These are phyloP conservation scores for Clonostachys sp. DNA, from an alignment of 2,329 filamentous ascomycete species.

Conservation along the genomic window DNA sequence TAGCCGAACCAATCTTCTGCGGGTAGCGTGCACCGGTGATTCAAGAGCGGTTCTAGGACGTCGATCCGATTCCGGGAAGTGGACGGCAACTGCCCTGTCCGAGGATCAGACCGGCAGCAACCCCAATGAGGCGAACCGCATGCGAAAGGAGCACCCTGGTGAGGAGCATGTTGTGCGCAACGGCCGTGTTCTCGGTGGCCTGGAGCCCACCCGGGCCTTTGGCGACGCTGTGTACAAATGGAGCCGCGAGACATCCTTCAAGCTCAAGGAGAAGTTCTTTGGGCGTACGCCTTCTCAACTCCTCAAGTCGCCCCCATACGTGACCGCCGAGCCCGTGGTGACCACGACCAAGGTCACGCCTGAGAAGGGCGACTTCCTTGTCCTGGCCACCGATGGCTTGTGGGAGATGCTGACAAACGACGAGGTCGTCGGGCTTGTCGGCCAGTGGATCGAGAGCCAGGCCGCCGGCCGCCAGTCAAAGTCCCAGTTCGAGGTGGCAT, in stretches of 20 bases:
- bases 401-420: constrained; percentile 99
- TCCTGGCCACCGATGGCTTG: constrained; percentile 92
- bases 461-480: constrained; percentile 35
- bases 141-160: constrained; percentile 82
- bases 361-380: constrained; percentile 87
- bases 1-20: constrained; percentile 75
- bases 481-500: constrained; percentile 66
- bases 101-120: constrained; percentile 93
- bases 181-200: constrained; percentile 83
- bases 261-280: constrained; percentile 83
- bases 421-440: constrained; percentile 93
- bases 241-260: constrained; percentile 77
- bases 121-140: constrained; percentile 73
- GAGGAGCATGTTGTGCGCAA: constrained; percentile 85
- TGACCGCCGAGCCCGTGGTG: constrained; percentile 91
- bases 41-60: constrained; percentile 92
- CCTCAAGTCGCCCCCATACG: constrained; percentile 89
- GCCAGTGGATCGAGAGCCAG: constrained; percentile 91
- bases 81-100: constrained; percentile 85
- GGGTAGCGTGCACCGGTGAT: constrained; percentile 94
- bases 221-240: constrained; percentile 98
- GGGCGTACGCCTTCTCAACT: constrained; percentile 72
- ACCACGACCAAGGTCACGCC: constrained; percentile 91
- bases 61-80: constrained; percentile 73
- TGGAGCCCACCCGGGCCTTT: constrained; percentile 92